Percentiles rank a stretch among this genome's conserved stretches.
These are phyloP conservation scores for Micromonas commoda DNA, from an alignment of 139 green algal genomes.

Conservation along the genomic window DNA sequence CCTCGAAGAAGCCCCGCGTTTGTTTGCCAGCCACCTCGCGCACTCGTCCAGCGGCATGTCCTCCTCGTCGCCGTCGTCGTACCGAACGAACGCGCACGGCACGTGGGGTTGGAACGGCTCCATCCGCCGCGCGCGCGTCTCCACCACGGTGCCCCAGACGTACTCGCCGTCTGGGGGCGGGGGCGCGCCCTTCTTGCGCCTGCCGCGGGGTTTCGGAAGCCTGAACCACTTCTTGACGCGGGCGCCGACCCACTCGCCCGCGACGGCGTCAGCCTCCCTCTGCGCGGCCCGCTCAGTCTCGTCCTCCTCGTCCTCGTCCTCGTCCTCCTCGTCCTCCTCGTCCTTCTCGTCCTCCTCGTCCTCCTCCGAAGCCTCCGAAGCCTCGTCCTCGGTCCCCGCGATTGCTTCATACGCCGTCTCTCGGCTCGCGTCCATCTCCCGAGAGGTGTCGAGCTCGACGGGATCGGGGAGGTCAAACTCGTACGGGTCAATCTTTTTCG, in stretches of 20 bases:
- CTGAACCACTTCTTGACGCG: neutral
- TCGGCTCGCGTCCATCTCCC: neutral
- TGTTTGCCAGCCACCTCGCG: neutral
- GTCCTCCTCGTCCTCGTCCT: neutral
- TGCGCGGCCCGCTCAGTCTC: no score
- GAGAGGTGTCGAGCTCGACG: no score
- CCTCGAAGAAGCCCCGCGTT: neutral
- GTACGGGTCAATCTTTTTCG: no score
- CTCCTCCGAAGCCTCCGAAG: neutral
- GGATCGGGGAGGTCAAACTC: no score
- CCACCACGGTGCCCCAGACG: neutral
- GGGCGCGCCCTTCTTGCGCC: neutral
- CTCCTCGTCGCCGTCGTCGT: neutral
- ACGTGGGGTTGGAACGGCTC: neutral
- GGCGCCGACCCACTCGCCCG: neutral
- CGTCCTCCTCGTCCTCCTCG: constrained; percentile 5
- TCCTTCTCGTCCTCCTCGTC: neutral
- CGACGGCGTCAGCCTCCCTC: neutral
- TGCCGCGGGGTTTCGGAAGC: neutral
- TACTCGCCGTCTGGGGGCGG: neutral
- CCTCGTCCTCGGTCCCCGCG: neutral
- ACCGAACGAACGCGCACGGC: neutral
- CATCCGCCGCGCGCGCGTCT: neutral
- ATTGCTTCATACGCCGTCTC: constrained; percentile 2
- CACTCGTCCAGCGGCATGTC: neutral